Evolutionary conservation across 371 early-diverging fungal species (phyloP).

Genomic region (Mucor saturninus): DNA sequence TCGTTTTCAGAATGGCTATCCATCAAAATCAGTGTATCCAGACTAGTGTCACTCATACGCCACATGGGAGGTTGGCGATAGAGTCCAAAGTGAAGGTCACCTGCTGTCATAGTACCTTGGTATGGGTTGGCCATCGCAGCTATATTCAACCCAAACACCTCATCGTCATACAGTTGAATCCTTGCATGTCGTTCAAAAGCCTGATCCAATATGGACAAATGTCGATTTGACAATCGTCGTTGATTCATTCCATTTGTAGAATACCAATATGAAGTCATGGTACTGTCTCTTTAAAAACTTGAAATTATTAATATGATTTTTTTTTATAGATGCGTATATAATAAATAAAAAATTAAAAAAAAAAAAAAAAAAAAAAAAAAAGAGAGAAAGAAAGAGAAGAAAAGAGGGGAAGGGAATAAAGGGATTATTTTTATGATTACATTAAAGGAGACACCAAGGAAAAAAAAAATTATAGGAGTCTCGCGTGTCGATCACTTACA

Average conservation of each 20-base stretch:
- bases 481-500: slow-evolving; percentile 4
- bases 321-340: neutral
- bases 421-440: neutral
- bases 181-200: slow-evolving; percentile 36
- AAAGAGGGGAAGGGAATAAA: neutral
- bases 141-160: slow-evolving; percentile 52
- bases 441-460: slow-evolving; percentile 3
- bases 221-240: slow-evolving; percentile 26
- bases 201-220: slow-evolving; percentile 33
- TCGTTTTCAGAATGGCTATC: slow-evolving; percentile 7
- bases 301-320: neutral
- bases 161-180: slow-evolving; percentile 38
- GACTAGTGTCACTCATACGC: slow-evolving; percentile 33
- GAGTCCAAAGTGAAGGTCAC: slow-evolving; percentile 36
- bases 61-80: slow-evolving; percentile 41
- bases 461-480: neutral
- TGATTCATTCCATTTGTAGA: slow-evolving; percentile 37
- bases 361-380: slow-evolving; percentile 5
- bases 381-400: slow-evolving; percentile 1
- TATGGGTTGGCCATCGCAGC: slow-evolving; percentile 33
- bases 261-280: slow-evolving; percentile 37
- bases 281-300: neutral
- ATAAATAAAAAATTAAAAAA: neutral
- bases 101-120: slow-evolving; percentile 41
- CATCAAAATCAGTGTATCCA: slow-evolving; percentile 34